phyloP scores from a whole-genome alignment of 371 early-diverging fungal species.

The Mucor mucedo region DNA sequence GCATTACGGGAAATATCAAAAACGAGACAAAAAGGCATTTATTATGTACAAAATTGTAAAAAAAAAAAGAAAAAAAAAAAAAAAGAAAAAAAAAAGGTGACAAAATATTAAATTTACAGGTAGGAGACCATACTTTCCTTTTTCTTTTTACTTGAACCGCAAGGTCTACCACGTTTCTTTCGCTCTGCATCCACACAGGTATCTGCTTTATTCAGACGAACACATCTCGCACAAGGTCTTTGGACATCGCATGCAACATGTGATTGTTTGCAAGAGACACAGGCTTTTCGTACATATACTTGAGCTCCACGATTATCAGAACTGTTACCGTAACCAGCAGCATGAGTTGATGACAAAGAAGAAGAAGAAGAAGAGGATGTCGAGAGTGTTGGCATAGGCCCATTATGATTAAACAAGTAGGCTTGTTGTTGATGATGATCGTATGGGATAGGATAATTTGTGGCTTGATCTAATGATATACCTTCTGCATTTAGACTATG shows the following conservation, averaged over 20 bases:
- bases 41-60: not conserved
- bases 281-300: conserved; percentile 59
- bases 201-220: conserved; percentile 54
- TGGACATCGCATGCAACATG: conserved; percentile 64
- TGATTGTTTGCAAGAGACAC: conserved; percentile 57
- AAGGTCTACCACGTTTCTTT: conserved; percentile 63
- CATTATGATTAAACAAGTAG: conserved; percentile 8
- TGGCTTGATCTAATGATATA: conserved; percentile 16
- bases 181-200: conserved; percentile 61
- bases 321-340: not conserved
- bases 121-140: conserved; percentile 12
- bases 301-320: conserved; percentile 12
- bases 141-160: conserved; percentile 44
- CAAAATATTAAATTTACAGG: not conserved
- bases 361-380: conserved; percentile 24
- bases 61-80: not conserved
- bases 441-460: conserved; percentile 23
- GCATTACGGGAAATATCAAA: too few relatives aligned
- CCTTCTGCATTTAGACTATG: conserved; percentile 12
- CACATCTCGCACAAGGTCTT: conserved; percentile 62
- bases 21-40: too few relatives aligned
- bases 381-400: conserved; percentile 21
- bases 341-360: conserved; percentile 16
- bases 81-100: not conserved
- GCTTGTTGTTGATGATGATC: conserved; percentile 15